Percentiles rank a stretch among this genome's conserved stretches.
phyloP scores from a whole-genome alignment of 1,284 basidiomycete species.

The Wallemia hederae region DNA sequence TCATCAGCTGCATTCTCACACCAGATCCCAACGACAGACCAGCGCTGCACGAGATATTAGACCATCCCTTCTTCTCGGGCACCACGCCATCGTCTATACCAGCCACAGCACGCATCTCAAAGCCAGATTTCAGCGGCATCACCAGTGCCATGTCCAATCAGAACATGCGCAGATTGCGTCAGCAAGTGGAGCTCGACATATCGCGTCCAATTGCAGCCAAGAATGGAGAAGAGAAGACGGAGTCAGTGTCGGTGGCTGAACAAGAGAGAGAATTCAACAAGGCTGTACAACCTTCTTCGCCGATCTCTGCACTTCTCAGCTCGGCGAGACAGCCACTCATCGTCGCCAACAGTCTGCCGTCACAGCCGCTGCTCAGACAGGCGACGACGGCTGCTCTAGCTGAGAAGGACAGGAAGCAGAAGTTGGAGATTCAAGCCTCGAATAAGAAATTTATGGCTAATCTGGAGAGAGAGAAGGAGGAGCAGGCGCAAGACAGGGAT shows the following conservation, averaged over 20 bases:
- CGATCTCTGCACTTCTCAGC: slow-evolving; percentile 66
- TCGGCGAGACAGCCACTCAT: slow-evolving; percentile 66
- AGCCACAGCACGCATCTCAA: slow-evolving; percentile 35
- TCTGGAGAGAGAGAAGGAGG: too few relatives aligned
- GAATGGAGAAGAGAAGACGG: slow-evolving; percentile 4
- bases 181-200: slow-evolving; percentile 29
- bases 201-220: slow-evolving; percentile 4
- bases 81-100: slow-evolving; percentile 57
- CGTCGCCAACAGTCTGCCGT: slow-evolving; percentile 24
- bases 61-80: slow-evolving; percentile 62
- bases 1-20: slow-evolving; percentile 63
- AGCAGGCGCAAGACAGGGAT: too few relatives aligned
- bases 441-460: background rate
- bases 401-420: background rate
- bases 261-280: slow-evolving; percentile 88
- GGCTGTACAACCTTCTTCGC: slow-evolving; percentile 77
- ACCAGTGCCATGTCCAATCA: slow-evolving; percentile 29
- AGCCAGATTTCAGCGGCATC: slow-evolving; percentile 45
- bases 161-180: slow-evolving; percentile 38
- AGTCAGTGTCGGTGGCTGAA: slow-evolving; percentile 27
- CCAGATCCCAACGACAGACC: slow-evolving; percentile 50
- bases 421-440: background rate
- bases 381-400: slow-evolving; percentile 3
- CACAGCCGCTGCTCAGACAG: slow-evolving; percentile 29
- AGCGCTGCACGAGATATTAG: slow-evolving; percentile 53